Conservation (phyloP, 805 yeast species). For the Dipodascus albidus region DNA sequence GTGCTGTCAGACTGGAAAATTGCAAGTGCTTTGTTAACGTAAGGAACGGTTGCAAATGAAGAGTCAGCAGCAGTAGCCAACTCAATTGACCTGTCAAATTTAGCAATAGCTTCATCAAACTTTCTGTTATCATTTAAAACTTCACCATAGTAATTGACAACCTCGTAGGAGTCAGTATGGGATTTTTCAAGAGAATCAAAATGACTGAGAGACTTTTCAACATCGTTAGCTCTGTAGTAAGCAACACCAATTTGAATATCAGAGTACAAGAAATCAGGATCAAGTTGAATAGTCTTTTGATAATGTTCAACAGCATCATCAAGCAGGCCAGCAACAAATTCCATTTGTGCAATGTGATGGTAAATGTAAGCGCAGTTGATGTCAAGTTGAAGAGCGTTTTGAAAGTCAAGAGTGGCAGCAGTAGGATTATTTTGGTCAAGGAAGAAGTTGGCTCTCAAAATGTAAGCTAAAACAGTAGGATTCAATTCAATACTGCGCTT, state of each 20-base stretch:
- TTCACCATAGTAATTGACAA: conserved; percentile 94
- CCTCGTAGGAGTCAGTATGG: conserved; percentile 70
- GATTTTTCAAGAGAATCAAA: conserved; percentile 29
- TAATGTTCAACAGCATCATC: conserved; percentile 63
- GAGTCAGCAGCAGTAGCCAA: conserved; percentile 61
- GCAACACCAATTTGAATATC: conserved; percentile 90
- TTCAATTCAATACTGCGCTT: conserved; percentile 50
- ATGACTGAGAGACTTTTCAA: conserved; percentile 46
- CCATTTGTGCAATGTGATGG: conserved; percentile 91
- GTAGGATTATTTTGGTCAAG: conserved; percentile 64
- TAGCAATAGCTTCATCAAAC: conserved; percentile 57
- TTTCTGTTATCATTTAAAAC: conserved; percentile 75
- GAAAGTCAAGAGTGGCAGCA: conserved; percentile 56
- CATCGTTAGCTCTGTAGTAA: conserved; percentile 64
- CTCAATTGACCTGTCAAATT: conserved; percentile 77
- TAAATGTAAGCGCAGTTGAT: conserved; percentile 69
- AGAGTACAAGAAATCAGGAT: conserved; percentile 69
- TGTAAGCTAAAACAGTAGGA: conserved; percentile 69
- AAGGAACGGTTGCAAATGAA: conserved; percentile 79
- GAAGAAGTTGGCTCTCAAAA: conserved; percentile 68
- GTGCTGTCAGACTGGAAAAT: conserved; percentile 28
- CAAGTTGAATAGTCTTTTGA: conserved; percentile 60
- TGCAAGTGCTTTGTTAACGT: conserved; percentile 80
- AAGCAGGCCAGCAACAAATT: conserved; percentile 68
- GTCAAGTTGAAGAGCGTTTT: conserved; percentile 55